Evolutionary conservation across 106 monocot genomes (phyloP).

Genomic region (Iris macrosiphon): DNA sequence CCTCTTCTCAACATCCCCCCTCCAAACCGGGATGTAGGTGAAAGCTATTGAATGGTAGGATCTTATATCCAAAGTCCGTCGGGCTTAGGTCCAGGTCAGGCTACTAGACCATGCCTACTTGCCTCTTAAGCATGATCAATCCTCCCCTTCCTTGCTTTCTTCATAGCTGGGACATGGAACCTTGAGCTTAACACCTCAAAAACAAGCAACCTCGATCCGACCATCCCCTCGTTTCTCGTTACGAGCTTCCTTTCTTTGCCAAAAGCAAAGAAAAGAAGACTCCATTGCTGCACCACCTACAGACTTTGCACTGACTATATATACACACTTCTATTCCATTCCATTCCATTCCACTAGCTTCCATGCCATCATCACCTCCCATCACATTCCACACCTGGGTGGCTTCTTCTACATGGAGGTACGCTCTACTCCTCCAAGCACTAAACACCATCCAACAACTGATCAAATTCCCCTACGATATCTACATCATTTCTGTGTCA

Average conservation of each 20-base stretch:
- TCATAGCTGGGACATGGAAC: constrained; percentile 15
- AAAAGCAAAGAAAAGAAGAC: constrained; percentile 47
- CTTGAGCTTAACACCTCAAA: constrained; percentile 2
- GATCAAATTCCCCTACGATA: no score
- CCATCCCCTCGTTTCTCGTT: constrained; percentile 22
- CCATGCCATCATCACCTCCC: constrained; percentile 16
- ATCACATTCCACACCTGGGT: not conserved
- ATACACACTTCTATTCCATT: constrained; percentile 8
- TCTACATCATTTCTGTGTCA: not conserved
- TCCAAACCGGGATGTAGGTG: no score
- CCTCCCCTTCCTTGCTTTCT: constrained; percentile 13
- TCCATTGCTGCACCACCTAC: constrained; percentile 16
- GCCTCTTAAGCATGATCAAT: no score
- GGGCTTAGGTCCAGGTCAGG: no score
- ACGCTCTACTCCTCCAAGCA: not conserved
- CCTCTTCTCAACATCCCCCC: constrained; percentile 1
- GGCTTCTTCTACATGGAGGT: constrained; percentile 26
- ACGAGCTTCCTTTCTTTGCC: constrained; percentile 24
- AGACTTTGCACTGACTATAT: constrained; percentile 24
- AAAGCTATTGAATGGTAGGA: no score
- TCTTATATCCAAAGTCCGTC: no score
- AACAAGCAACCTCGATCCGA: constrained; percentile 13
- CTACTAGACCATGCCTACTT: no score
- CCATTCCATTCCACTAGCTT: constrained; percentile 12
- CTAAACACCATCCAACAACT: not conserved